These are phyloP conservation scores for Ambispora gerdemannii DNA, from an alignment of 192 early-diverging fungal species.

Conservation along the genomic window DNA sequence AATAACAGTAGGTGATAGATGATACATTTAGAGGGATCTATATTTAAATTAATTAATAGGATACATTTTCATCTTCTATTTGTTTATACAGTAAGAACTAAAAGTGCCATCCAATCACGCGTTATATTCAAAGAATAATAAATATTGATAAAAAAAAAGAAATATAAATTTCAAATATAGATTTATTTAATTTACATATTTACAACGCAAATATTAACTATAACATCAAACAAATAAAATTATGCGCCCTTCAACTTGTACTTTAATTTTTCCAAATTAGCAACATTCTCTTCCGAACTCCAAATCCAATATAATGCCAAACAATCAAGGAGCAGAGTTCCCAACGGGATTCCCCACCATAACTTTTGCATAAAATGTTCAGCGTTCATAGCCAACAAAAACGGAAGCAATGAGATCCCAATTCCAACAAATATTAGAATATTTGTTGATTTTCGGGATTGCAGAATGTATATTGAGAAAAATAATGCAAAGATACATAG, in stretches of 20 bases:
- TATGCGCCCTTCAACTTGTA: slow-evolving; percentile 30
- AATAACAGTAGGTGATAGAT: too few species aligned
- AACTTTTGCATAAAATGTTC: slow-evolving; percentile 17
- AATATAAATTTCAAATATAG: too few species aligned
- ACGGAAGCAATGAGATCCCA: slow-evolving; percentile 2
- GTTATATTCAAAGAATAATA: too few species aligned
- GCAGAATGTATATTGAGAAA: slow-evolving; percentile 16
- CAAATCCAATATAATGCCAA: slow-evolving; percentile 19
- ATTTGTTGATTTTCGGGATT: slow-evolving; percentile 10
- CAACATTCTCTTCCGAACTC: slow-evolving; percentile 16
- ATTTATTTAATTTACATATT: too few species aligned
- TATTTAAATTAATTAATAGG: too few species aligned
- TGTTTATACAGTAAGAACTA: too few species aligned
- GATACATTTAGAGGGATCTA: too few species aligned
- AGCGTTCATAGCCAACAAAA: background rate
- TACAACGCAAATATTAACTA: too few species aligned
- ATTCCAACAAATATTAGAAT: slow-evolving; percentile 7
- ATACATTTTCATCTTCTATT: too few species aligned
- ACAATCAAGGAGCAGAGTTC: background rate
- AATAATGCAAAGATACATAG: slow-evolving; percentile 1
- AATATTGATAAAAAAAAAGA: too few species aligned
- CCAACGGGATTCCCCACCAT: slow-evolving; percentile 28
- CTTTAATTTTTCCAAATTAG: slow-evolving; percentile 22
- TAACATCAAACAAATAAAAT: too few species aligned
- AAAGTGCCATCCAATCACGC: too few species aligned